These are phyloP conservation scores for Bimuria novae-zelandiae DNA, from an alignment of 2,329 filamentous ascomycete species.

Conservation along the genomic window DNA sequence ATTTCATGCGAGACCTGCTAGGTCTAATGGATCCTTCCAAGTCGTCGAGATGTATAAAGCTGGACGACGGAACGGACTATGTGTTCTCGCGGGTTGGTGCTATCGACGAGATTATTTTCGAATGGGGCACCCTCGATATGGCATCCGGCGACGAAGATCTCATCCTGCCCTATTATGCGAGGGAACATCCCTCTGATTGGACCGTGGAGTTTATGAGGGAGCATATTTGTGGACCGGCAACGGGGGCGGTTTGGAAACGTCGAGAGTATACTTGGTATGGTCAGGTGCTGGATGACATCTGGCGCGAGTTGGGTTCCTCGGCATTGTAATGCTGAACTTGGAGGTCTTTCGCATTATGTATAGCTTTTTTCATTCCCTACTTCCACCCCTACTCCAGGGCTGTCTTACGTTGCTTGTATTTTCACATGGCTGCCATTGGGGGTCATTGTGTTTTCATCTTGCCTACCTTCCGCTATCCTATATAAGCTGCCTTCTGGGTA, in stretches of 20 bases:
- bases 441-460: no score
- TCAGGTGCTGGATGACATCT: neutral
- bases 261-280: constrained; percentile 4
- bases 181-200: neutral
- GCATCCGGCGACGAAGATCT: neutral
- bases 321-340: neutral
- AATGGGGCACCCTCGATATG: neutral
- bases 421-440: no score
- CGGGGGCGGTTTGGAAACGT: neutral
- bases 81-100: neutral
- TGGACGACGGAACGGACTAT: neutral
- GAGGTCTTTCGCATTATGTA: no score
- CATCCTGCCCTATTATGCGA: neutral
- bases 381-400: no score
- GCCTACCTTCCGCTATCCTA: no score
- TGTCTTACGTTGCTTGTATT: no score
- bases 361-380: no score
- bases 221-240: neutral
- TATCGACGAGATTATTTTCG: neutral
- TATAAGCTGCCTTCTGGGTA: no score
- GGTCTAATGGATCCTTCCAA: neutral
- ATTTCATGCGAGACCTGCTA: neutral
- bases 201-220: neutral
- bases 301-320: constrained; percentile 7
- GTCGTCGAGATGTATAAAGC: neutral